Conservation (phyloP, 345 rosid species). For the Lagerstroemia speciosa region DNA sequence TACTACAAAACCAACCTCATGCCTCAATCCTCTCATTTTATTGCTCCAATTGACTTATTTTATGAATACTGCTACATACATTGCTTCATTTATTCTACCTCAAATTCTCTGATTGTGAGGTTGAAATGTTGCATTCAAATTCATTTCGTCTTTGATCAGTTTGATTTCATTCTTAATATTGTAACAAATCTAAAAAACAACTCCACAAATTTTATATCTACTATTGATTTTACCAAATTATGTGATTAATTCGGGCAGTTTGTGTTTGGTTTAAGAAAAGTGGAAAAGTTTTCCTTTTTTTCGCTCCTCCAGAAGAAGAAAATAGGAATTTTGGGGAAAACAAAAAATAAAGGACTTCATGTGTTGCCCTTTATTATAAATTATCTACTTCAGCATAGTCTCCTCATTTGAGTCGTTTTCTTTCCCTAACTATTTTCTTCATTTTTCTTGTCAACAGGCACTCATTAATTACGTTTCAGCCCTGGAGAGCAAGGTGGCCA, state of each 20-base stretch:
- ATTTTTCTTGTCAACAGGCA: conserved; percentile 47
- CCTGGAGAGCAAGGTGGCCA: conserved; percentile 50
- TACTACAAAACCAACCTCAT: background rate
- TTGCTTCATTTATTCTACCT: background rate
- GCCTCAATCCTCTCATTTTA: background rate
- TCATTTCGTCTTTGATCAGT: background rate
- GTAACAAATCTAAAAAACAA: background rate
- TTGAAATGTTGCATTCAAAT: background rate
- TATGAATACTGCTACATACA: background rate
- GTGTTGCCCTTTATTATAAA: background rate
- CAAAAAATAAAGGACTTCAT: background rate
- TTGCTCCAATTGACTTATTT: background rate
- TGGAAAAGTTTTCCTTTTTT: background rate
- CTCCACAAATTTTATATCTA: background rate
- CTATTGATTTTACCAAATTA: background rate
- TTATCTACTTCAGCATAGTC: background rate
- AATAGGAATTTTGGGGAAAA: no score
- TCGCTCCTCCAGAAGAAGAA: no score
- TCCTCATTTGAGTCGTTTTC: background rate
- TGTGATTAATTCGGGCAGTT: background rate
- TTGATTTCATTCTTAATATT: background rate
- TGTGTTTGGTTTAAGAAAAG: background rate
- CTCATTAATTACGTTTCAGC: conserved; percentile 46
- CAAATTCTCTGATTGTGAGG: background rate
- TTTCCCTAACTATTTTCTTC: conserved; percentile 7